Evolutionary conservation across 1,284 basidiomycete genomes (phyloP).

Genomic region (Sporisorium graminicola): DNA sequence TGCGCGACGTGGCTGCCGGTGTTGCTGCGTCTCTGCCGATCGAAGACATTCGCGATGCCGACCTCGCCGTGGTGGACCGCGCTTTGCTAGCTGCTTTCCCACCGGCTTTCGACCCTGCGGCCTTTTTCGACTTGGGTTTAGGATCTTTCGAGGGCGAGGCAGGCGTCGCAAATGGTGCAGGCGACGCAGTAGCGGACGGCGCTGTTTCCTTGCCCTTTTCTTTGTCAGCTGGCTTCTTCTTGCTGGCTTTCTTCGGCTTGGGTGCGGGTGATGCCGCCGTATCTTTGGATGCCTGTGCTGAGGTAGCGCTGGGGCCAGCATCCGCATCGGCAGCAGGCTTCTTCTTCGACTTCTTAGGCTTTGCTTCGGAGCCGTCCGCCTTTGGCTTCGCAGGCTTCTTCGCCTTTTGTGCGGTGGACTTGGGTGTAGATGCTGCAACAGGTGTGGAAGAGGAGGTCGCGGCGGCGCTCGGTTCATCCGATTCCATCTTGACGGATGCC

Average conservation of each 20-base stretch:
- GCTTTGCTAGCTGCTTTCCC: constrained; percentile 28
- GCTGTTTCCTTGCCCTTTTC: constrained; percentile 11
- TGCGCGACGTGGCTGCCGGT: constrained; percentile 25
- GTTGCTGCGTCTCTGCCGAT: constrained; percentile 37
- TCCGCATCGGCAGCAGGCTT: constrained; percentile 16
- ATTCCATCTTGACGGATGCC: constrained; percentile 23
- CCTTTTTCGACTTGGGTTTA: constrained; percentile 26
- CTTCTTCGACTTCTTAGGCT: constrained; percentile 47
- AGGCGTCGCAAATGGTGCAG: constrained; percentile 36
- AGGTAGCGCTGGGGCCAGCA: background rate
- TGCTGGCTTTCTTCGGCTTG: constrained; percentile 39
- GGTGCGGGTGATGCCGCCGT: constrained; percentile 15
- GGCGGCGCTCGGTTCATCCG: constrained; percentile 15
- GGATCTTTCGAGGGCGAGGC: constrained; percentile 20
- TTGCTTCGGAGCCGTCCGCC: constrained; percentile 29
- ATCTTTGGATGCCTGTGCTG: constrained; percentile 12
- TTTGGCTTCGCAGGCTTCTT: constrained; percentile 43
- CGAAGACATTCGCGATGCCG: constrained; percentile 41
- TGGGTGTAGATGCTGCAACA: constrained; percentile 16
- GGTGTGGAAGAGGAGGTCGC: constrained; percentile 18
- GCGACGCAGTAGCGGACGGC: constrained; percentile 26
- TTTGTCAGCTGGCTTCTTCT: constrained; percentile 28
- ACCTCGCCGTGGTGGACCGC: constrained; percentile 32
- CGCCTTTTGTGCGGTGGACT: constrained; percentile 20
- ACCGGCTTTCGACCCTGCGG: constrained; percentile 20